Percentiles rank a stretch among this genome's conserved stretches.
phyloP scores from a whole-genome alignment of 768 basidiomycete species.

The Tylopilus sp. region DNA sequence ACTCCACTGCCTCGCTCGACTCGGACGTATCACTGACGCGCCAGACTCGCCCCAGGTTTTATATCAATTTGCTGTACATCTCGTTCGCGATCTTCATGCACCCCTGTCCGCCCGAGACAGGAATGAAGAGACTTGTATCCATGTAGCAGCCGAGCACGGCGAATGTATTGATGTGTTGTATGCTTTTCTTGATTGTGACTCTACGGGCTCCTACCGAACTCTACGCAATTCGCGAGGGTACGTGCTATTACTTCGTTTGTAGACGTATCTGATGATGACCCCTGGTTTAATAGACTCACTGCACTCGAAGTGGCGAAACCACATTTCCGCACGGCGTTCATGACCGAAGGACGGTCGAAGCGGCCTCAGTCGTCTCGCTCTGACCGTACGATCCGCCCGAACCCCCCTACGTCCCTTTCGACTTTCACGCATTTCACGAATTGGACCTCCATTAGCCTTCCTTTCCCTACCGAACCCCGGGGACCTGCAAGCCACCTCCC shows the following conservation, averaged over 20 bases:
- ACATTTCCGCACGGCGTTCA: slow-evolving; percentile 63
- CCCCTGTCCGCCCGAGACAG: slow-evolving; percentile 65
- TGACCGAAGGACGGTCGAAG: slow-evolving; percentile 42
- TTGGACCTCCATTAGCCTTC: slow-evolving; percentile 16
- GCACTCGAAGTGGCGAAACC: slow-evolving; percentile 65
- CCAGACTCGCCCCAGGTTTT: slow-evolving; percentile 38
- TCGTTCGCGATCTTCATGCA: slow-evolving; percentile 65
- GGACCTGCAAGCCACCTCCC: slow-evolving; percentile 36
- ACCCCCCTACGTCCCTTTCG: slow-evolving; percentile 38
- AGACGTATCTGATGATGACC: neutral
- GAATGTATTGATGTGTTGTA: slow-evolving; percentile 58
- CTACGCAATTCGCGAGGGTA: slow-evolving; percentile 72
- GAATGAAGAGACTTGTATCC: slow-evolving; percentile 73
- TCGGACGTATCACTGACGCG: slow-evolving; percentile 31
- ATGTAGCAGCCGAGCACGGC: slow-evolving; percentile 75
- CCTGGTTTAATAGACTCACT: slow-evolving; percentile 39
- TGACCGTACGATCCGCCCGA: slow-evolving; percentile 50
- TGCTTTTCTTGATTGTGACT: slow-evolving; percentile 65
- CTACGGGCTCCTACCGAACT: slow-evolving; percentile 49
- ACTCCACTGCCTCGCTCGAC: slow-evolving; percentile 61
- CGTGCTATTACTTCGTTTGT: slow-evolving; percentile 20
- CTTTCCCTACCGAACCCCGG: slow-evolving; percentile 23
- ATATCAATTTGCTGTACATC: slow-evolving; percentile 61
- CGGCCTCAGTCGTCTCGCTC: slow-evolving; percentile 55
- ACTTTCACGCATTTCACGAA: slow-evolving; percentile 50